Evolutionary conservation across 1,139 yeast species (phyloP), one percentile per base, ranked within the genome.

Genomic region (Geotrichum candidum): DNA sequence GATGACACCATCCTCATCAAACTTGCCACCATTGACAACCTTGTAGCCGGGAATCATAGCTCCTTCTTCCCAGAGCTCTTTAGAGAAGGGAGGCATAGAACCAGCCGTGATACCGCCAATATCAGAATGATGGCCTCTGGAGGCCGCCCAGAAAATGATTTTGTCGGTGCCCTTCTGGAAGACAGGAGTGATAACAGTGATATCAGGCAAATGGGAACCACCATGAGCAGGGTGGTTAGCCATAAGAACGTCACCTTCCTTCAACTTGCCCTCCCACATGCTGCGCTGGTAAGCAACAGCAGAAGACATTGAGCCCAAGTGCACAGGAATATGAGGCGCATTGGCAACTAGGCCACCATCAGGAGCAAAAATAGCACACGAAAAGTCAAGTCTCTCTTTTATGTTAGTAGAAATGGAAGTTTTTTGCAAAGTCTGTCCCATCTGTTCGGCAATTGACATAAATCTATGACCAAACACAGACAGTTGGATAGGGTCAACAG

Each of bases 301-400:
- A 59, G 88, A 85, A 0, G 92, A 86, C 96, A 89, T 89, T 2
- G 96, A 89, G 1, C 96, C 96, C 64, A 89, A 76, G 72, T 89
- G 96, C 53, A 88, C 92, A 0, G 96, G 96, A 59, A 89, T 88
- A 73, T 89, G 95, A 0, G 95, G 95, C 0, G 96, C 96, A 74
- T 88, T 88, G 4, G 95, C 95, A 27, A 88, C 90, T 64, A 89
- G 78, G 60, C 86, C 90, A 23, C 96, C 96, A 59, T 84, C 82
- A 0, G 82, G 78, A 67, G 87, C 90, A 71, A 89, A 89, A 33
- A 89, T 76, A 1, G 96, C 96, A 78, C 96, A 89, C 11, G 95
- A 87, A 71, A 88, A 89, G 72, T 89, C 96, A 58, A 89, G 77
- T 63, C 96, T 77, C 71, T 89, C 96, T 70, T 89, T 89, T 65